These are phyloP conservation scores for Chaetomium olivaceum DNA, from an alignment of 2,329 filamentous ascomycete species.

Conservation along the genomic window DNA sequence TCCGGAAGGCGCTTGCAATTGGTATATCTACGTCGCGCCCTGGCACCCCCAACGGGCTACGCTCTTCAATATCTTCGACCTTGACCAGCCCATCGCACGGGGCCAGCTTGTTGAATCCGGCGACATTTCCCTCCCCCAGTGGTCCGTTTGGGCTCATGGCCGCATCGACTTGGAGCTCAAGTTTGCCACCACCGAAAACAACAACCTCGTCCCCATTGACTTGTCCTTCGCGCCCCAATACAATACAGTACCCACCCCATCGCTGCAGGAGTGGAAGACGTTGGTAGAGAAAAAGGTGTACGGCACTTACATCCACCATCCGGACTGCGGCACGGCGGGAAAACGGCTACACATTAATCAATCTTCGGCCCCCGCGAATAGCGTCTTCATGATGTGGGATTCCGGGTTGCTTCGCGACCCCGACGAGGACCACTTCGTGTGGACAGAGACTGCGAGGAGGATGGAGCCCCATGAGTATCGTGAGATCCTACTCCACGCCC, in stretches of 20 bases:
- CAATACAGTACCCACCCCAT: not conserved
- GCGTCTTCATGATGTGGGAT: conserved; percentile 27
- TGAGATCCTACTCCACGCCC: conserved; percentile 31
- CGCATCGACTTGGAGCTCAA: conserved; percentile 2
- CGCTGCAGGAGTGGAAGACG: conserved; percentile 16
- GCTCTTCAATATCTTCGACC: conserved; percentile 17
- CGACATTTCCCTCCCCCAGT: not conserved
- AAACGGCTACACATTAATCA: conserved; percentile 18
- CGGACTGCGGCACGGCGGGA: conserved; percentile 26
- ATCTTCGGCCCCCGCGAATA: not conserved
- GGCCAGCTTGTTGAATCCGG: conserved; percentile 9
- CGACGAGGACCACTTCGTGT: conserved; percentile 23
- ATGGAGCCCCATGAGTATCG: conserved; percentile 39
- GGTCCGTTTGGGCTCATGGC: conserved; percentile 25
- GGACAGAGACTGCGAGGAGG: conserved; percentile 26
- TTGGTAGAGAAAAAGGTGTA: conserved; percentile 9
- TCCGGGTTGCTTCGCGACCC: conserved; percentile 12
- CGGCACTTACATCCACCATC: conserved; percentile 17
- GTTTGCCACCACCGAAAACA: not conserved
- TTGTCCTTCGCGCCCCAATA: not conserved
- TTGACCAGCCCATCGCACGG: conserved; percentile 18
- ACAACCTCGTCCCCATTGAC: not conserved
- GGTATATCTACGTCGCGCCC: conserved; percentile 28
- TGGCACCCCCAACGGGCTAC: not conserved
- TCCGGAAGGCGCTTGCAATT: not conserved